Conservation (phyloP, 345 rosid species). For the Syzygium oleosum region DNA sequence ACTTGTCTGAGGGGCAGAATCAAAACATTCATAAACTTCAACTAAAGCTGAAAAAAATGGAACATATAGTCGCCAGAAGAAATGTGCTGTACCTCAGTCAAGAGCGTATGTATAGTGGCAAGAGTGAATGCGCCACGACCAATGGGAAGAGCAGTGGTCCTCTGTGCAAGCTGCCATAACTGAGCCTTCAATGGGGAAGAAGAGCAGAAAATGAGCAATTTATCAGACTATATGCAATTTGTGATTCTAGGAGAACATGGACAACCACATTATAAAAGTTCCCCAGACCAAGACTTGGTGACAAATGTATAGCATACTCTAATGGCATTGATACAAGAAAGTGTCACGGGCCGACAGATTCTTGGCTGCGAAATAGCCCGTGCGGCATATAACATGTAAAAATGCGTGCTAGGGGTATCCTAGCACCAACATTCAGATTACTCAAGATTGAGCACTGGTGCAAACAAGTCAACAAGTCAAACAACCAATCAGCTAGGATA, state of each 20-base stretch:
- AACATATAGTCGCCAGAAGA: background rate
- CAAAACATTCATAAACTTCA: background rate
- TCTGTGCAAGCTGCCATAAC: constrained; percentile 93
- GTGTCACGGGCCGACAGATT: too few relatives aligned
- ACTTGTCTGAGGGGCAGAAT: background rate
- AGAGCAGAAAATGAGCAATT: background rate
- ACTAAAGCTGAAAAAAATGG: background rate
- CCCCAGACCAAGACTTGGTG: background rate
- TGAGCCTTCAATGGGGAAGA: constrained; percentile 53
- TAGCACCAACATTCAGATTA: background rate
- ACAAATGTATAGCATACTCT: background rate
- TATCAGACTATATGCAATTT: background rate
- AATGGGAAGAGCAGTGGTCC: constrained; percentile 92
- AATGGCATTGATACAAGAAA: background rate
- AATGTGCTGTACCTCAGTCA: constrained; percentile 55
- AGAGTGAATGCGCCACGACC: constrained; percentile 99
- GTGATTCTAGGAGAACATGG: background rate
- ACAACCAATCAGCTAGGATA: background rate
- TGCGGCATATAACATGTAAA: background rate
- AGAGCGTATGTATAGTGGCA: constrained; percentile 83
- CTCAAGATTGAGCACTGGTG: background rate
- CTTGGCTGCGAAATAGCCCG: too few relatives aligned
- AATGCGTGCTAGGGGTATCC: background rate
- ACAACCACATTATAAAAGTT: background rate
- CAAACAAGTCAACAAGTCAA: background rate